These are phyloP conservation scores for Saprolegnia parasitica DNA, from an alignment of 352 stramenopile species.

Conservation along the genomic window DNA sequence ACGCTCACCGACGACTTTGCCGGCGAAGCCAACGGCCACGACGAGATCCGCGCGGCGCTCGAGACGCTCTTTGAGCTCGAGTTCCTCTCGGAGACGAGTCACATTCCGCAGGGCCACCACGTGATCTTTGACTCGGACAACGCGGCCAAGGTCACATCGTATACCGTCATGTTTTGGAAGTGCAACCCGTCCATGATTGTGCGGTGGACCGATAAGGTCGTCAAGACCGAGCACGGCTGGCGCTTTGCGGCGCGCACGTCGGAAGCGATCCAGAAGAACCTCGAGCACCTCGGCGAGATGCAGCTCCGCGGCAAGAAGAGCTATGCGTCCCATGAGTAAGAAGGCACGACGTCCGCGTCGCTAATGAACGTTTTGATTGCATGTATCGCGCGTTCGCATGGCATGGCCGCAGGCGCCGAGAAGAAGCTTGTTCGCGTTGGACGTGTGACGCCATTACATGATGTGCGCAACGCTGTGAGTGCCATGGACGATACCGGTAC, in stretches of 20 bases:
- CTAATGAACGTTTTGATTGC: not conserved
- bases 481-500: too few species aligned
- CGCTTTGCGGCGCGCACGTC: constrained; percentile 64
- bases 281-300: constrained; percentile 87
- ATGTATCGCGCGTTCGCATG: not conserved
- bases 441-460: too few species aligned
- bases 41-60: constrained; percentile 68
- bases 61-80: constrained; percentile 65
- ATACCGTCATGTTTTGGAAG: constrained; percentile 81
- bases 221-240: constrained; percentile 67
- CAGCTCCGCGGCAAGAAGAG: constrained; percentile 85
- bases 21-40: constrained; percentile 51
- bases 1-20: constrained; percentile 75
- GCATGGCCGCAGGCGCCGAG: too few species aligned
- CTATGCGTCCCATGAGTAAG: constrained; percentile 57
- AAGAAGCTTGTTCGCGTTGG: too few species aligned
- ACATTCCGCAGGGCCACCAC: constrained; percentile 76
- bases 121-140: constrained; percentile 51
- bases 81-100: constrained; percentile 75
- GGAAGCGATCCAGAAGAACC: constrained; percentile 82
- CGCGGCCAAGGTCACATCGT: constrained; percentile 51
- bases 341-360: not conserved
- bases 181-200: constrained; percentile 80
- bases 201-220: constrained; percentile 70
- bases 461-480: too few species aligned